Conservation (phyloP, 306 rosid genomes). For the Rosa persica region DNA sequence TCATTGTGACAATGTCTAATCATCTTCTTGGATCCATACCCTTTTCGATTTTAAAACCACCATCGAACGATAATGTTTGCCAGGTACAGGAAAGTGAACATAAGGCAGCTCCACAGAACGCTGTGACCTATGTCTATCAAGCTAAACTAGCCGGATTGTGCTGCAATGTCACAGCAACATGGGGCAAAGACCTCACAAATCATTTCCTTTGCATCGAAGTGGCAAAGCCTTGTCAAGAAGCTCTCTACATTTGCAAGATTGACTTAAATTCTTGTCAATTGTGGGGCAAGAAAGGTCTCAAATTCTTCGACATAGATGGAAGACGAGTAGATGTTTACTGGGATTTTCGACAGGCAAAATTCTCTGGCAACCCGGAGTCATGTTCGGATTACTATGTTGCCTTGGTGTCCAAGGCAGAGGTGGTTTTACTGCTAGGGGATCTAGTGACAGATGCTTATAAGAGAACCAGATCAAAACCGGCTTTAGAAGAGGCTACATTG, state of each 20-base stretch:
- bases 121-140: conserved; percentile 40
- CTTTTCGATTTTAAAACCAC: conserved; percentile 26
- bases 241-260: conserved; percentile 41
- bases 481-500: conserved; percentile 42
- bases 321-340: conserved; percentile 51
- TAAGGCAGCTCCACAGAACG: conserved; percentile 24
- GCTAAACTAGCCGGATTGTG: conserved; percentile 35
- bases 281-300: conserved; percentile 71
- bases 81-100: conserved; percentile 10
- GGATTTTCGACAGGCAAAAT: conserved; percentile 55
- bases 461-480: conserved; percentile 57
- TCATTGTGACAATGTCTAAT: conserved; percentile 26
- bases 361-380: conserved; percentile 42
- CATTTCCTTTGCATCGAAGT: conserved; percentile 43
- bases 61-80: conserved; percentile 16
- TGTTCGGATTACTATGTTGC: conserved; percentile 57
- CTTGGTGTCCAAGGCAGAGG: conserved; percentile 52
- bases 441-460: conserved; percentile 39
- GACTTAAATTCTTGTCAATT: conserved; percentile 45
- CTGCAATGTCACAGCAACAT: conserved; percentile 36
- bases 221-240: conserved; percentile 34
- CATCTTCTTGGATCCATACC: conserved; percentile 25
- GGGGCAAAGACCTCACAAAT: conserved; percentile 42
- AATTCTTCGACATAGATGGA: conserved; percentile 47
- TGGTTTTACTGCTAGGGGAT: conserved; percentile 55